Evolutionary conservation across 2,329 filamentous ascomycete species (phyloP), one percentile per base, ranked within the genome.

Genomic region (Ceratocystis diversiconidia): DNA sequence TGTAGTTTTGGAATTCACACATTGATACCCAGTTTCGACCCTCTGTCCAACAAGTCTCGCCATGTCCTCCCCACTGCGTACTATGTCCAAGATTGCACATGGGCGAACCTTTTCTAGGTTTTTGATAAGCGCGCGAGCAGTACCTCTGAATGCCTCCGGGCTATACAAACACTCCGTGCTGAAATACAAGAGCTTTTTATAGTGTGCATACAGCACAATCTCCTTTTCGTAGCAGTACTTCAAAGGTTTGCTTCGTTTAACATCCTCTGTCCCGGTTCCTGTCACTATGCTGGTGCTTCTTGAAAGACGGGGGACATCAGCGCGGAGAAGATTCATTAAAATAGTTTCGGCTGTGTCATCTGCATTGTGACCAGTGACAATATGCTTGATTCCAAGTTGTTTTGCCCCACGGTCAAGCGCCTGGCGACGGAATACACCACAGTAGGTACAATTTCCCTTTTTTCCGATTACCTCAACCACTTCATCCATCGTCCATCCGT

Each of bases 151-250:
- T 1, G 94, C 94, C 75, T 99, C 94, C 0, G 94, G 94, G 64
- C 90, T 96, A 78, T 99, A 99, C 68, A 99, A 91, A 79, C 94
- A 99, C 76, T 99, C 94, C 0, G 94, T 99, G 72, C 87, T 96
- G 76, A 99, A 99, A 76, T 99, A 99, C 73, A 97, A 92, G 69
- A 99, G 80, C 74, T 92, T 92, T 76, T 94, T 95, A 78, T 99
- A 91, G 73, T 97, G 90, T 4, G 94, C 94, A 73, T 99, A 99
- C 5, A 99, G 80, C 19, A 99, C 94, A 70, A 99, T 99, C 74
- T 99, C 94, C 77, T 99, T 99, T 74, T 99, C 94, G 73, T 97
- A 99, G 1, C 92, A 92, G 74, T 97, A 99, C 75, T 99, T 97
- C 59, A 99, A 80, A 15, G 94, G 94, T 76, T 99, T 99, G 76